Base-by-base conservation (phyloP, 2,329 filamentous ascomycete species). In the Verticillium alfalfae region DNA sequence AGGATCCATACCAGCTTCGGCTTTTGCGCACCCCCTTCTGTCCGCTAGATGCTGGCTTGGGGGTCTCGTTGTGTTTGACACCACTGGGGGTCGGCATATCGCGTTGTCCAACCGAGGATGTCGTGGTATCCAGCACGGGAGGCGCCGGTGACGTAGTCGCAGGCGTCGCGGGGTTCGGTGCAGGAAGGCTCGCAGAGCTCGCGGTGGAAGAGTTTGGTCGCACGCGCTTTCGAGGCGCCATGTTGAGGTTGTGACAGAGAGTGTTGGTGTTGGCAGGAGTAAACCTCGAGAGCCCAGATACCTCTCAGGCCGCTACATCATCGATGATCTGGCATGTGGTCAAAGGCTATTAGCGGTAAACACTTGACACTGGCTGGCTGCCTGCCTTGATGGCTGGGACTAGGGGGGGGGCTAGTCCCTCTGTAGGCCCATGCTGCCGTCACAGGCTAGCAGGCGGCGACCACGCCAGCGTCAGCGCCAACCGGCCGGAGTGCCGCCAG, bases 1-100 rank as follows among this genome's bases (percentile, higher is more conserved):
- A 87, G 18, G 85, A 84, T 60, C 84, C 84, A 70, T 88, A 88
- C 86, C 85, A 88, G 70, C 84, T 87, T 57, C 77, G 77, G 9
- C 79, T 73, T 69, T 85, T 85, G 52, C 62, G 18, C 34, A 67
- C 66, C 58, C 65, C 63, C 61, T 66, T 66, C 8, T 64, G 61
- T 38, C 58, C 34, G 3, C 56, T 59, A 13, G 58, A 58, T 8
- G 57, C n/a, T 8, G 52, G 38, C 5, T 16, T 39, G 10, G 38
- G 56, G 59, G 13, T 26, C 13, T 12, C 18, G 37, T 39, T 18
- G 22, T 18, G 26, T 5, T 18, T 38, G 15, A 3, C 31, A 12
- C 34, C 16, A 38, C 49, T 49, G 26, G 34, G 13, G 10, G 56
- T 31, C 38, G 56, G 26, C 56, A 58, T 58, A 26, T 39, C 56